These are phyloP conservation scores for Debaryomyces tyrocola DNA, from an alignment of 805 yeast species.

Conservation along the genomic window DNA sequence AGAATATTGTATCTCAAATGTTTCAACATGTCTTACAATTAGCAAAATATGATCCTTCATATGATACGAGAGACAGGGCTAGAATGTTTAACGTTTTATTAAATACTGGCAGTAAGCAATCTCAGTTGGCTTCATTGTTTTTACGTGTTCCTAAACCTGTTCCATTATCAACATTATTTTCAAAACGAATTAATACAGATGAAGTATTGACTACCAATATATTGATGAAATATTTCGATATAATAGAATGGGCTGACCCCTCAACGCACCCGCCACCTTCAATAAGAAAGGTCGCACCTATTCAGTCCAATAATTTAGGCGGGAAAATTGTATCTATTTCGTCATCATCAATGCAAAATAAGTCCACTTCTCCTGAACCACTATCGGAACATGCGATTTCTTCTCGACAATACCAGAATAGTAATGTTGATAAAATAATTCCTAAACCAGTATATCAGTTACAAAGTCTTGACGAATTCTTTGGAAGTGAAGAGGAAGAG, in stretches of 20 bases:
- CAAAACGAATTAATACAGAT: neutral
- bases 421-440: conserved; percentile 2
- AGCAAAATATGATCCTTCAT: conserved; percentile 69
- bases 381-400: conserved; percentile 23
- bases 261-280: conserved; percentile 26
- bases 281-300: conserved; percentile 25
- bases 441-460: conserved; percentile 47
- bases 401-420: conserved; percentile 14
- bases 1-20: conserved; percentile 41
- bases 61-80: conserved; percentile 83
- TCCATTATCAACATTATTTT: conserved; percentile 40
- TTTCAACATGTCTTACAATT: conserved; percentile 63
- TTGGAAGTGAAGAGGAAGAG: conserved; percentile 42
- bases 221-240: conserved; percentile 19
- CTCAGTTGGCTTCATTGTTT: conserved; percentile 65
- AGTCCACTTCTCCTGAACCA: conserved; percentile 19
- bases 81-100: conserved; percentile 68
- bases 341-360: conserved; percentile 12
- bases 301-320: conserved; percentile 14
- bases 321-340: conserved; percentile 14
- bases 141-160: conserved; percentile 77
- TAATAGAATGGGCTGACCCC: conserved; percentile 49
- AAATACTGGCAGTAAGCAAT: conserved; percentile 38
- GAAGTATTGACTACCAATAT: conserved; percentile 1
- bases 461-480: conserved; percentile 86